Percentiles rank a stretch among this genome's conserved stretches.
phyloP scores from a whole-genome alignment of 192 early-diverging fungal species.

The Backusella morwellensis region DNA sequence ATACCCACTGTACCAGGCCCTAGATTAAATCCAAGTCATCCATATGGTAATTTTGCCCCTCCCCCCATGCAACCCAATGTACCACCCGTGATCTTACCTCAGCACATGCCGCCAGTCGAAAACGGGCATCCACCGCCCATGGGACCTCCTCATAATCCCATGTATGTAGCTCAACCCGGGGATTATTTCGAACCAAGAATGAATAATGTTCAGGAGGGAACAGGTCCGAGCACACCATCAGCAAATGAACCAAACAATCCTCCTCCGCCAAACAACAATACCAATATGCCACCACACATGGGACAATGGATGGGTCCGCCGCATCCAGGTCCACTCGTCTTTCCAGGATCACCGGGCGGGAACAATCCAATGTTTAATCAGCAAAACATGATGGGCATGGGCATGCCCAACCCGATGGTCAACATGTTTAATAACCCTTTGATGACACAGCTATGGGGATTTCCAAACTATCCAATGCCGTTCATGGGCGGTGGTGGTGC shows the following conservation, averaged over 20 bases:
- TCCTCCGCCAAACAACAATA: background rate
- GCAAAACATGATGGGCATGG: conserved; percentile 1
- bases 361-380: conserved; percentile 4
- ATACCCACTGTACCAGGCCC: background rate
- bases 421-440: background rate
- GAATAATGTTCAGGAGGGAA: background rate
- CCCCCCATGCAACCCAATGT: background rate
- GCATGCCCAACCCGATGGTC: background rate
- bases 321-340: background rate
- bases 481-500: background rate
- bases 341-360: background rate
- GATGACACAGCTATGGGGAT: background rate
- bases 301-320: background rate
- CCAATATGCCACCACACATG: background rate
- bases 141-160: background rate
- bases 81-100: background rate
- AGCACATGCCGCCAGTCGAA: background rate
- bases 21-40: background rate
- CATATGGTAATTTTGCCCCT: background rate
- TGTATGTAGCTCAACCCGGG: background rate
- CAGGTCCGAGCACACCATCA: conserved; percentile 1
- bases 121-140: background rate
- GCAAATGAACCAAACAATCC: background rate
- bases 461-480: background rate
- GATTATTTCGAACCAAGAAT: background rate